Evolutionary conservation across 352 stramenopile species (phyloP), one percentile per base, ranked within the genome.

Genomic region (Globisporangium cederbergense): DNA sequence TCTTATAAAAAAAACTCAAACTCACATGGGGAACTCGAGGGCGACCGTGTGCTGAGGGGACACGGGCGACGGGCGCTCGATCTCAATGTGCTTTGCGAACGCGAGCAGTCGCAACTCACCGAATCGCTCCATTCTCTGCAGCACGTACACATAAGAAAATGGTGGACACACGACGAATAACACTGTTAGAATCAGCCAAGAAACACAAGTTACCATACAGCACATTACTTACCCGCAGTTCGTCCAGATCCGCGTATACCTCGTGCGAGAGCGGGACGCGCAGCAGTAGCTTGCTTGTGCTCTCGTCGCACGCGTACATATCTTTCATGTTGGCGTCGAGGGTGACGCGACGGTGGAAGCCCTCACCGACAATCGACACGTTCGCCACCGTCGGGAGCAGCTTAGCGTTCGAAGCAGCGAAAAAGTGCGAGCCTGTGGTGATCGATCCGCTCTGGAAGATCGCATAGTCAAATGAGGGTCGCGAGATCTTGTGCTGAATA

Each of bases 81-180:
- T 89, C 54, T 89, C 79, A 42, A 89, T 87, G 65, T 89, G 75
- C 46, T 87, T 87, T 7, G 70, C 55, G 53, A 81, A 84, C 14
- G 74, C 71, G 51, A 79, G 16, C 28, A 89, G 52, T 3, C 68
- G 68, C 7, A 87, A 32, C 30, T 86, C 65, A 0, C 71, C 66
- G 60, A 87, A 89, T 16, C 79, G 72, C 62, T 87, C 76, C 65
- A 89, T 77, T 65, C 78, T 77, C 79, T 89, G 55, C 20, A 58
- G 11, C 14, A 34, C 32, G 32, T 20, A 22, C 7, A 43, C 14
- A 8, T 38, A 9, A 14, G 28, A 7, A 5, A 38, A 50, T 36
- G 20, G 13, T 59, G 11, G 9, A n/a, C 16, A 34, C 51, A 16
- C 18, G 32, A 36, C 32, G 5, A 57, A 8, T 20, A 13, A 43